Evolutionary conservation across 345 rosid genomes (phyloP), one percentile per base, ranked within the genome.

Genomic region (Hirschfeldia incana): DNA sequence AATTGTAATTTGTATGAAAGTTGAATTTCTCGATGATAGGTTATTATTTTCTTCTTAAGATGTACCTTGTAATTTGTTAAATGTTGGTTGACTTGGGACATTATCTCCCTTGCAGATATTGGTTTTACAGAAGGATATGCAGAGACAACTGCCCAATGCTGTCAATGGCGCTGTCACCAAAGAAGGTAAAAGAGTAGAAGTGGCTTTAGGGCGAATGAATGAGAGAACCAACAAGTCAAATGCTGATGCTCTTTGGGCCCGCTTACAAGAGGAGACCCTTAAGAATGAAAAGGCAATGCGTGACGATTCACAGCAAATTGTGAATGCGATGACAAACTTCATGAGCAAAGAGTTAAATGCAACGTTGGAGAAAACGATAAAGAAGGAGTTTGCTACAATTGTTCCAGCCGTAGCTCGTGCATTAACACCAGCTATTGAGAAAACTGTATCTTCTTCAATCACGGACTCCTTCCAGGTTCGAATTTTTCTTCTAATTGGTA

Each of bases 381-480:
- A 92, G 89, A 92, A 85, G 81, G 97, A 91, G 82, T 46, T 91
- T 68, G 78, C 89, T 49, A 73, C 88, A 36, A 75, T 87, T 83
- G 89, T 85, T 78, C 87, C 87, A 32, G 76, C 79, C 63, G 55
- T 89, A 64, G 83, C 84, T 62, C 97, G 91, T 37, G 65, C 91
- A 16, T 33, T 86, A 12, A 81, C 92, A 61, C 92, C 98, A 16
- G 84, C 77, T 53, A 76, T 91, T 44, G 98, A 92, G 77, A 94
- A 92, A 77, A 80, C 86, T 16, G 79, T 90, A 77, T 76, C 91
- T 55, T 84, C 94, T 53, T 85, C 91, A 29, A 83, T 92, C 80
- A 72, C 85, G 0, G 98, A 94, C 77, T 83, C 97, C 36, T 92
- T 94, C 86, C 97, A 94, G 98, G 98, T 94, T 83, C 75, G 78